Evolutionary conservation across 495 filamentous ascomycete species (phyloP).

Genomic region (Hyphodiscus hymeniophilus): DNA sequence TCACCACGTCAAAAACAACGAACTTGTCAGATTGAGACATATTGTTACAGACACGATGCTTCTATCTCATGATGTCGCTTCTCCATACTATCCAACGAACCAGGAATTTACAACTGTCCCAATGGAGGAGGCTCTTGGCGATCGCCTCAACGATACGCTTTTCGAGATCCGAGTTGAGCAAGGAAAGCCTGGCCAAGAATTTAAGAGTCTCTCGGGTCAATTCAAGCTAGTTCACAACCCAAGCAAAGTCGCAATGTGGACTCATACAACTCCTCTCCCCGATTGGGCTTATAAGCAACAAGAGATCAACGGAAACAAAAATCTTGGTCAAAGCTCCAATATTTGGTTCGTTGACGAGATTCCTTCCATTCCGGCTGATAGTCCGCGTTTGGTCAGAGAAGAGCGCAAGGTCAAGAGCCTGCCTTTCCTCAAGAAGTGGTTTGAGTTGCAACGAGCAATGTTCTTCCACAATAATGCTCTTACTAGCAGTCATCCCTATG

Average conservation of each 20-base stretch:
- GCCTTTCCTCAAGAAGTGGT: constrained; percentile 88
- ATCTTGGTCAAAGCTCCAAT: constrained; percentile 80
- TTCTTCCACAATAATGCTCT: constrained; percentile 98
- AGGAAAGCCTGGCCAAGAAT: constrained; percentile 72
- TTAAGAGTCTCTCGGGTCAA: constrained; percentile 80
- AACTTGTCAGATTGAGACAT: constrained; percentile 82
- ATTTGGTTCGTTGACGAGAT: constrained; percentile 92
- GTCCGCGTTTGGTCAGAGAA: constrained; percentile 63
- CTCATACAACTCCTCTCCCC: constrained; percentile 82
- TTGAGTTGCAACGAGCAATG: constrained; percentile 96
- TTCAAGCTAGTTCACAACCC: constrained; percentile 94
- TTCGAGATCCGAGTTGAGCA: constrained; percentile 90
- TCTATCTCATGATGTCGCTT: constrained; percentile 96
- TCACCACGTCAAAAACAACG: constrained; percentile 71
- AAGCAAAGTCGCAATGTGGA: constrained; percentile 98
- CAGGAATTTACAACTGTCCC: constrained; percentile 92
- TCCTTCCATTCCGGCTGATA: constrained; percentile 58
- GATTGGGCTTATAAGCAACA: constrained; percentile 97
- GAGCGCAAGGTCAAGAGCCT: constrained; percentile 70
- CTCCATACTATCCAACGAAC: constrained; percentile 93
- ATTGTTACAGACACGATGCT: constrained; percentile 80
- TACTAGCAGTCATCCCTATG: constrained; percentile 93
- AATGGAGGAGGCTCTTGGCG: constrained; percentile 62
- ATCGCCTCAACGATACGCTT: constrained; percentile 79
- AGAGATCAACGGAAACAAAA: constrained; percentile 99